Evolutionary conservation across 2,329 filamentous ascomycete species (phyloP), one percentile per base, ranked within the genome.

Genomic region (Coniochaeta sp.): DNA sequence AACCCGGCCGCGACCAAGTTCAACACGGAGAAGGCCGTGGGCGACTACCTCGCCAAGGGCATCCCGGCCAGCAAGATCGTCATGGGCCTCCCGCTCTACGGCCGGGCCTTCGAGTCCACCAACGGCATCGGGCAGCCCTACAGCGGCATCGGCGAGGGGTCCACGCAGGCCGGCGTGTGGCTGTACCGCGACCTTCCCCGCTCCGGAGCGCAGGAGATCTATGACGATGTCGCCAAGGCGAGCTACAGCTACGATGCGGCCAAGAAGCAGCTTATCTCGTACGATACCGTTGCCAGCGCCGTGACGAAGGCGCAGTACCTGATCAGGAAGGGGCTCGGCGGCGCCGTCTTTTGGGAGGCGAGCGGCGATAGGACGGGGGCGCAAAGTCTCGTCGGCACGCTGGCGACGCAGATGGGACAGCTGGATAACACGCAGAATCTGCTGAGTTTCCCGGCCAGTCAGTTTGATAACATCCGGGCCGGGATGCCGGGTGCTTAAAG

Each of bases 291-390:
- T 0, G 65, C 69, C 28, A 81, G 84, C 56, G 80, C 79, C 1
- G 64, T 64, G 26, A 63, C 70, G 56, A 95, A 94, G 71, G 78
- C 78, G 1, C 63, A 71, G 8, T 94, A 85, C 61, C 75, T 94
- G 57, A 70, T 72, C 58, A 60, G 70, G 20, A 73, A 74, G 50
- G 72, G 78, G 0, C 76, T 95, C 1, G 89, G 86, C 1, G 89
- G 89, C 12, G 84, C 81, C 0, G 88, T 94, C 74, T 95, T 87
- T 78, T 95, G 89, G 89, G 89, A 95, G 67, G 85, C 82, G 9
- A 86, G 81, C 57, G 84, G 82, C 12, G 89, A 95, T 61, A 71
- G 66, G 56, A 58, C 55, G 0, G 77, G 72, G 28, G 62, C 60
- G 1, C 56, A 60, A 16, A 90, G 86, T 59, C 68, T 94, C 56